Evolutionary conservation across 305 asterid species (phyloP).

Genomic region (Euphrasia arctica): DNA sequence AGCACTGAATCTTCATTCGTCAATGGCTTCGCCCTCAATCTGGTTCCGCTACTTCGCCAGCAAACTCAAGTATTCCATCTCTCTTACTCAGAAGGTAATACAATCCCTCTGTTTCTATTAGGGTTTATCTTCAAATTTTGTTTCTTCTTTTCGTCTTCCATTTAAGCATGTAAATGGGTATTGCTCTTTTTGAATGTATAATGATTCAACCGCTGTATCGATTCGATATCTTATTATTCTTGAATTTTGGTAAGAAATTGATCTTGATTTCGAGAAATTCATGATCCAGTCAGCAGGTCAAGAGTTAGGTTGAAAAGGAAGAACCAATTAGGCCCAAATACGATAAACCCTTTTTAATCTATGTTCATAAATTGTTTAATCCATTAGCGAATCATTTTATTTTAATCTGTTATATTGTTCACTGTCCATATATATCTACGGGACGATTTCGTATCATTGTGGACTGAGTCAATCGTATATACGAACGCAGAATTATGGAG

Average conservation of each 20-base stretch:
- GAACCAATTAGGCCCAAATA: background rate
- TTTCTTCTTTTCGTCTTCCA: background rate
- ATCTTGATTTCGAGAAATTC: background rate
- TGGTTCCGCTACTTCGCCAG: conserved; percentile 48
- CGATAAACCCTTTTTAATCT: background rate
- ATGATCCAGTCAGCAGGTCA: conserved; percentile 11
- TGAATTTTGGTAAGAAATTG: conserved; percentile 4
- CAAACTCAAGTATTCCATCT: conserved; percentile 45
- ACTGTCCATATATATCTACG: background rate
- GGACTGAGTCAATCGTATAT: conserved; percentile 17
- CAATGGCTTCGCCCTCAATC: conserved; percentile 49
- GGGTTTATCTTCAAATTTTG: background rate
- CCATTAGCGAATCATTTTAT: background rate
- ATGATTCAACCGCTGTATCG: background rate
- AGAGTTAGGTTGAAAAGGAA: conserved; percentile 2
- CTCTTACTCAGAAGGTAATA: conserved; percentile 38
- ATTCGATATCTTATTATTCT: background rate
- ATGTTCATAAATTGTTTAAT: background rate
- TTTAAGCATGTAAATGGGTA: background rate
- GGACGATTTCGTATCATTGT: conserved; percentile 4
- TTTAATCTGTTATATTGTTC: background rate
- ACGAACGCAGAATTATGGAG: conserved; percentile 48
- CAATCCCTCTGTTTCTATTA: background rate
- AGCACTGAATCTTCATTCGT: background rate
- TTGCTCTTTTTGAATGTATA: conserved; percentile 9